These are phyloP conservation scores for Trichoderma erinaceum DNA, from an alignment of 495 filamentous ascomycete genomes.

Conservation along the genomic window DNA sequence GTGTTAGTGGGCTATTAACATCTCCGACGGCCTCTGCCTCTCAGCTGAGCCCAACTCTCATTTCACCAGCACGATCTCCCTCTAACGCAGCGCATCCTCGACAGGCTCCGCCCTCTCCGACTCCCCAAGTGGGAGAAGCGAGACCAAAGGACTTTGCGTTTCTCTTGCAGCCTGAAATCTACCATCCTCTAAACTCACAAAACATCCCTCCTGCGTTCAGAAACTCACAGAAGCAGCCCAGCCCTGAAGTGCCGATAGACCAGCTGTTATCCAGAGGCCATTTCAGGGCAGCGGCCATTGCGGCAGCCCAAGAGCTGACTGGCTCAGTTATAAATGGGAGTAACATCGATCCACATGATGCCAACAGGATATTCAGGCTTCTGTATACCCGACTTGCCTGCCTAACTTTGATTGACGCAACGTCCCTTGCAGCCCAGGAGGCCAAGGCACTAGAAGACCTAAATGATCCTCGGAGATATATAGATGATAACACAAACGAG, in stretches of 20 bases:
- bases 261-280: constrained; percentile 53
- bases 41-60: constrained; percentile 19
- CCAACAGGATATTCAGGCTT: constrained; percentile 61
- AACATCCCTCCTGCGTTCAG: constrained; percentile 61
- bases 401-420: constrained; percentile 63
- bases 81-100: constrained; percentile 14
- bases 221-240: constrained; percentile 36
- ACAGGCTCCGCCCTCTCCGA: constrained; percentile 18
- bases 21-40: constrained; percentile 17
- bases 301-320: constrained; percentile 62
- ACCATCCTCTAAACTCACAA: constrained; percentile 66
- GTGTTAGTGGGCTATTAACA: constrained; percentile 15
- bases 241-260: constrained; percentile 43
- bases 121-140: constrained; percentile 18
- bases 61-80: constrained; percentile 20
- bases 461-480: constrained; percentile 61
- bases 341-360: constrained; percentile 49
- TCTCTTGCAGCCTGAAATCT: constrained; percentile 71
- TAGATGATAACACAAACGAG: constrained; percentile 38
- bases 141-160: constrained; percentile 67
- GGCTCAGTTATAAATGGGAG: constrained; percentile 28
- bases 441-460: constrained; percentile 78
- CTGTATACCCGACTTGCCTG: constrained; percentile 80
- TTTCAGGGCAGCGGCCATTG: constrained; percentile 68
- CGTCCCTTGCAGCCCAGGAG: constrained; percentile 74